phyloP scores from a whole-genome alignment of 2,329 filamentous ascomycete genomes.

The Aureobasidium vineae region DNA sequence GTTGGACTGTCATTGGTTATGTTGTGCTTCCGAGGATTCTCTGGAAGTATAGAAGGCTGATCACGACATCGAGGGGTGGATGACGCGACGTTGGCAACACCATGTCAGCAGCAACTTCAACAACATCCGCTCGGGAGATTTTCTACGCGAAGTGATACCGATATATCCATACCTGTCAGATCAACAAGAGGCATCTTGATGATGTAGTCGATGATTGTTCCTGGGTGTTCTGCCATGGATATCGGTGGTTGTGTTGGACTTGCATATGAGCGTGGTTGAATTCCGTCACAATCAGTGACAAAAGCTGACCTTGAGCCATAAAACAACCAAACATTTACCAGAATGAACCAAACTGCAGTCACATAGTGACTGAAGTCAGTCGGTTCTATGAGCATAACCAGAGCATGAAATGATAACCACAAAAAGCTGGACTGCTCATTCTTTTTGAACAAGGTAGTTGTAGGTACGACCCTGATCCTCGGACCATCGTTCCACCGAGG shows the following conservation, averaged over 20 bases:
- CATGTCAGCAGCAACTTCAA: background rate
- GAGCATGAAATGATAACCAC: too few relatives aligned
- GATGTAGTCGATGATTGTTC: background rate
- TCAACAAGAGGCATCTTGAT: background rate
- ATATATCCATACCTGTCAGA: background rate
- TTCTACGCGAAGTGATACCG: background rate
- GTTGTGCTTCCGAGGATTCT: background rate
- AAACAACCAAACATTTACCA: too few relatives aligned
- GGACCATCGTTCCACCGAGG: background rate
- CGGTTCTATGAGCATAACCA: background rate
- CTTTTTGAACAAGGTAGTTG: background rate
- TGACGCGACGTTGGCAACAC: constrained; percentile 15
- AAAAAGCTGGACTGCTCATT: background rate
- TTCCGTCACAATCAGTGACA: background rate
- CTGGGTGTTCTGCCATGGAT: background rate
- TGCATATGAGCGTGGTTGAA: too few relatives aligned
- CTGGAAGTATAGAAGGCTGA: background rate
- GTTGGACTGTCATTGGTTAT: background rate
- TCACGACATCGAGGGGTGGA: constrained; percentile 19
- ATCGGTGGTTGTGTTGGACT: too few relatives aligned
- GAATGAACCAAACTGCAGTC: background rate
- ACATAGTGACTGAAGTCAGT: background rate
- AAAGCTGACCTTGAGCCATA: background rate
- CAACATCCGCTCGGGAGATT: background rate
- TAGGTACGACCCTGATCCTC: background rate